Evolutionary conservation across 352 stramenopile species (phyloP).

Genomic region (Phytophthora uliginosa): DNA sequence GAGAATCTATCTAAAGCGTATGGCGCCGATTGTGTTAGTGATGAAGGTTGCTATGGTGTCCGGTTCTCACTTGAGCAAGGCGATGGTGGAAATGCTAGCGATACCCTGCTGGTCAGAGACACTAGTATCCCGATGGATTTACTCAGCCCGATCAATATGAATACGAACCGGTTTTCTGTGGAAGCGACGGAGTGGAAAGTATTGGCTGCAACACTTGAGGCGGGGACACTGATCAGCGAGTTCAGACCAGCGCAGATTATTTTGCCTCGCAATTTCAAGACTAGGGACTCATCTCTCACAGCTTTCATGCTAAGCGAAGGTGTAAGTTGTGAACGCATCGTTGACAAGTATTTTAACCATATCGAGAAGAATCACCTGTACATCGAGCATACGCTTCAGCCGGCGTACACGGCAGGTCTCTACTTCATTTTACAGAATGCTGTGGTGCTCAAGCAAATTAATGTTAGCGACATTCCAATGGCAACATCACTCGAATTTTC

Average conservation of each 20-base stretch:
- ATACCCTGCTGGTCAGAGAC: constrained; percentile 12
- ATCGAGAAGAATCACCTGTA: constrained; percentile 1
- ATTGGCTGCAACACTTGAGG: constrained; percentile 9
- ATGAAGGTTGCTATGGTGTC: constrained; percentile 2
- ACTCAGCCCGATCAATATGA: constrained; percentile 21
- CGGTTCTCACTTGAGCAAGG: constrained; percentile 11
- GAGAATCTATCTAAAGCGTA: constrained; percentile 10
- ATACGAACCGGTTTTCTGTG: background rate
- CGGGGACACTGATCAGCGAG: background rate
- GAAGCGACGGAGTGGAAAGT: constrained; percentile 8
- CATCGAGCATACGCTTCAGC: background rate
- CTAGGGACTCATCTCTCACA: background rate
- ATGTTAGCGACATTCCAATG: background rate
- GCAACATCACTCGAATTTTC: background rate
- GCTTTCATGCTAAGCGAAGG: background rate
- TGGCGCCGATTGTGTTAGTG: background rate
- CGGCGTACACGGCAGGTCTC: background rate
- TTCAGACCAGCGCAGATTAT: background rate
- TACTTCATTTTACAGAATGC: background rate
- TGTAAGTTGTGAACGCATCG: background rate
- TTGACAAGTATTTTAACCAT: constrained; percentile 15
- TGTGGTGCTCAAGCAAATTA: background rate
- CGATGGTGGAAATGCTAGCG: background rate
- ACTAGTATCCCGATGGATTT: constrained; percentile 4
- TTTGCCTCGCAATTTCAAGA: constrained; percentile 18